Evolutionary conservation across 805 yeast genomes (phyloP), one percentile per base, ranked within the genome.

Genomic region (Pichia nanzhaoensis): DNA sequence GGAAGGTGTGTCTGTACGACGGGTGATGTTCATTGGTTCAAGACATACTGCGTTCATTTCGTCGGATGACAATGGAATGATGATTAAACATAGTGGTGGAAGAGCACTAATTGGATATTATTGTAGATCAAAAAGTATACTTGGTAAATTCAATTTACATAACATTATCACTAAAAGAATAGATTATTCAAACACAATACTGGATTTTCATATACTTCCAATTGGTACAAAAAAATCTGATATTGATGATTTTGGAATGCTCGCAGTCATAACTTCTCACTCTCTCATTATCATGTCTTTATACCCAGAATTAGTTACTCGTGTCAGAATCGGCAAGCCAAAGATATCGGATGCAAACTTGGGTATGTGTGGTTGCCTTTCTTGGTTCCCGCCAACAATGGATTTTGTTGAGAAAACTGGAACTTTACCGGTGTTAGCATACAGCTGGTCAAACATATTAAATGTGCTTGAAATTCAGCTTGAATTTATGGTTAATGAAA

Each of bases 401-500:
- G 48, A 45, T 30, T 51, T 51, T 14, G 56, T 56, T 54, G 61
- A 7, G 41, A 46, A n/a, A 45, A 35, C 57, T 53, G 53, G 55
- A 54, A 63, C 50, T 32, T 21, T 43, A 0, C 75, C 87, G 0
- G 63, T 71, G 47, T 59, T 86, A 35, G 90, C 84, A 0, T 84
- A 80, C 51, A 69, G 84, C 33, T 84, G 88, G 84, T 68, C 77
- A n/a, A 78, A 80, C 47, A 67, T 70, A 7, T 55, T 86, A 1
- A 51, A 81, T 8, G 82, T 80, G 44, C 60, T 82, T 2, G 49
- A 42, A 20, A 12, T 50, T 61, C 58, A 17, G 59, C 67, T 43
- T 67, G 67, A 12, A 57, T 13, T 62, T 0, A 45, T 57, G 6
- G 49, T 42, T 6, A 59, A 61, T 46, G 50, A 52, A 3, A 55